Evolutionary conservation across 78 protist genomes (phyloP), one percentile per base, ranked within the genome.

Genomic region (Neovahlkampfia damariscottae): DNA sequence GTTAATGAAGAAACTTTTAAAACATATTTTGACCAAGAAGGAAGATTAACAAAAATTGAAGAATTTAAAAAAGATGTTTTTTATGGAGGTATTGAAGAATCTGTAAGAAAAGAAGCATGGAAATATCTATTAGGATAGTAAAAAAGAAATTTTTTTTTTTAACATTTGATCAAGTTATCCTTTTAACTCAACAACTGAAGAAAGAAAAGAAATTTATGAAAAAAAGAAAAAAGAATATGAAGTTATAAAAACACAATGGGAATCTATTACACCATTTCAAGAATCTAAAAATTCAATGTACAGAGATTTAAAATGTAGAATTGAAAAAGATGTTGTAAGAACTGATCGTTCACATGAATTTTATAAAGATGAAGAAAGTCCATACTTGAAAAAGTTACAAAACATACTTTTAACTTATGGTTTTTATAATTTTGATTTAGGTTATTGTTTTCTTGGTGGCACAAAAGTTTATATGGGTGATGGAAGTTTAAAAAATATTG

Each of bases 291-390:
- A 31, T 69, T 9, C 2, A 28, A 27, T 2, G 37, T 70, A 70
- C 67, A 36, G 76, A 6, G 83, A 80, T 30, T 40, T 72, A 40
- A 1, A 0, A 5, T 9, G 0, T 30, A 40, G 74, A 30, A 10
- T 76, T 0, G 85, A 74, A 4, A 85, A 85, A 41, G 89, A 85
- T 41, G 89, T 85, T 6, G 73, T 40, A 38, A 76, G 89, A 32
- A 85, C 89, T 9, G 89, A 85, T 75, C 76, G 89, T 32, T 0
- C 0, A 8, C 38, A 31, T 3, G 72, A 38, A 29, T 2, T 40
- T 3, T 85, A 38, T 40, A 74, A 50, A 9, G 74, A 28, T 5
- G 78, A 66, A 37, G 74, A 41, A 8, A 36, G 40, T 10, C 72
- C 10, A 41, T 67, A 31, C 1, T 67, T 86, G 40, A 8, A 28